Evolutionary conservation across 129 eudicot genomes (phyloP).

Genomic region (Centrapalus pauciflorus): DNA sequence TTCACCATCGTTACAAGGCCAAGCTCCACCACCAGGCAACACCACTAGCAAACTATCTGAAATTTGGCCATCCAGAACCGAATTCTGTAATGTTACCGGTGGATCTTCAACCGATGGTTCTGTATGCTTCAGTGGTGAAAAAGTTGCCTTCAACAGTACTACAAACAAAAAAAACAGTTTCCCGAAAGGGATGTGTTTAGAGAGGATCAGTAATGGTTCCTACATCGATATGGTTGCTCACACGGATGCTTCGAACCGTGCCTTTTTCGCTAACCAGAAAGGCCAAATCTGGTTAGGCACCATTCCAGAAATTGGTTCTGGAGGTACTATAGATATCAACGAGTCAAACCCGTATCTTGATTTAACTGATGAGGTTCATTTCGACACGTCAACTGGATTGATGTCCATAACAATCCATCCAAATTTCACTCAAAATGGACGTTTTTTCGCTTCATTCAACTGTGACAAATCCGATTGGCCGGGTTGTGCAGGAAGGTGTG

Average conservation of each 20-base stretch:
- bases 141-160: conserved; percentile 33
- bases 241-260: conserved; percentile 66
- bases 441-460: conserved; percentile 68
- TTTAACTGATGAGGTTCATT: conserved; percentile 59
- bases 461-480: conserved; percentile 70
- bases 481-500: conserved; percentile 72
- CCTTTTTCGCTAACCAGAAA: conserved; percentile 65
- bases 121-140: conserved; percentile 52
- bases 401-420: conserved; percentile 84
- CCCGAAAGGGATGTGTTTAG: conserved; percentile 73
- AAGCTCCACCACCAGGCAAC: conserved; percentile 30
- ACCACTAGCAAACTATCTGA: conserved; percentile 53
- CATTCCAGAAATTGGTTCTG: conserved; percentile 55
- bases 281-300: conserved; percentile 78
- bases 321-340: conserved; percentile 37
- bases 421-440: conserved; percentile 59
- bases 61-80: conserved; percentile 44
- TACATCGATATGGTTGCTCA: conserved; percentile 61
- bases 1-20: conserved; percentile 43
- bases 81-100: conserved; percentile 53
- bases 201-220: conserved; percentile 56
- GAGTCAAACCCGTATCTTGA: conserved; percentile 59
- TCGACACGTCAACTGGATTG: conserved; percentile 60
- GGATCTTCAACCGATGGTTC: conserved; percentile 46
- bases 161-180: conserved; percentile 8